A percentile compares a stretch with the other conserved stretches of the same genome.
These are phyloP conservation scores for Crithidia brevicula DNA, from an alignment of 208 protist genomes.

Conservation along the genomic window DNA sequence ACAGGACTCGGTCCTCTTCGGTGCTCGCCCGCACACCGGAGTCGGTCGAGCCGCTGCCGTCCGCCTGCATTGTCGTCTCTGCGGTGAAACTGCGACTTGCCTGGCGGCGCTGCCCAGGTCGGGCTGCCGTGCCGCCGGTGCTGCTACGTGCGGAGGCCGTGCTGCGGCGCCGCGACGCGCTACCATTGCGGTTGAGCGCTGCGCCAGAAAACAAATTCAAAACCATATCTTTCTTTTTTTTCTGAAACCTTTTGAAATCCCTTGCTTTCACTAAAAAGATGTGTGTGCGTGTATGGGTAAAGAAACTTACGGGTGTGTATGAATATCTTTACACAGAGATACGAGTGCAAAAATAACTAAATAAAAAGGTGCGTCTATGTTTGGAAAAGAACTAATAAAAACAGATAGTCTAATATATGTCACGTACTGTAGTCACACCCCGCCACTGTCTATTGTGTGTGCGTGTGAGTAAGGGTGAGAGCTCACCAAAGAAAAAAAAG, in stretches of 20 bases:
- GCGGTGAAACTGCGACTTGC: constrained; percentile 8
- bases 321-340: too few relatives aligned
- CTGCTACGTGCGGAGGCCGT: constrained; percentile 22
- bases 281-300: too few relatives aligned
- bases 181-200: constrained; percentile 20
- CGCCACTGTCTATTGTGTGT: constrained; percentile 1
- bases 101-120: constrained; percentile 10
- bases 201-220: constrained; percentile 38
- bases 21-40: constrained; percentile 19
- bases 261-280: too few relatives aligned
- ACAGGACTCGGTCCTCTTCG: constrained; percentile 61
- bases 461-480: constrained; percentile 2
- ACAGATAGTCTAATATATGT: constrained; percentile 19
- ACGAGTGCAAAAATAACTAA: constrained; percentile 1
- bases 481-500: neutral
- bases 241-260: too few relatives aligned
- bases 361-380: neutral
- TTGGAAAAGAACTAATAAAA: constrained; percentile 14
- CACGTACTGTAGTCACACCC: neutral
- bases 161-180: constrained; percentile 2
- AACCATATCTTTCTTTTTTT: constrained; percentile 22
- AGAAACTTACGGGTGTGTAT: too few relatives aligned
- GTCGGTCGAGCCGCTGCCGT: neutral
- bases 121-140: constrained; percentile 4
- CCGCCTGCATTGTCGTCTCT: constrained; percentile 1